Evolutionary conservation across 2,329 filamentous ascomycete species (phyloP).

Genomic region (Ascochyta lentis): DNA sequence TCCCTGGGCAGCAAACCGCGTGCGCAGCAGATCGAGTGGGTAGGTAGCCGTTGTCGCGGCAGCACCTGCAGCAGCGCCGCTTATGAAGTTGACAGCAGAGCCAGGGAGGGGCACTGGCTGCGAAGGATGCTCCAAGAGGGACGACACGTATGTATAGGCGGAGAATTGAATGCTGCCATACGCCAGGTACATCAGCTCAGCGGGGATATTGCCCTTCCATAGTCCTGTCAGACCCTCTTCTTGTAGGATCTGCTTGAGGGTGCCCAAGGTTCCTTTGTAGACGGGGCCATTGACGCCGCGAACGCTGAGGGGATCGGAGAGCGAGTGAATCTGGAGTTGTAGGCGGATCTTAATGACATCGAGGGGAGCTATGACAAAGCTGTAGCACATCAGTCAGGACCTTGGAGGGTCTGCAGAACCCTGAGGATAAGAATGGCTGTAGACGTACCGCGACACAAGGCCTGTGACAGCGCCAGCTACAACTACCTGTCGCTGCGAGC

Average conservation of each 20-base stretch:
- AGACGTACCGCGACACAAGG: slow-evolving; percentile 78
- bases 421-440: background rate
- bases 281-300: slow-evolving; percentile 54
- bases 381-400: slow-evolving; percentile 44
- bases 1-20: slow-evolving; percentile 95
- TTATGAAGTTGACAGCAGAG: slow-evolving; percentile 78
- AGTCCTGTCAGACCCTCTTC: slow-evolving; percentile 84
- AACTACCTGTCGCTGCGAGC: slow-evolving; percentile 70
- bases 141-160: slow-evolving; percentile 77
- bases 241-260: slow-evolving; percentile 75
- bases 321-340: slow-evolving; percentile 87
- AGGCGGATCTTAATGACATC: slow-evolving; percentile 98
- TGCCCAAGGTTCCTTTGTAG: slow-evolving; percentile 79
- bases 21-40: slow-evolving; percentile 89
- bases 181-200: slow-evolving; percentile 90
- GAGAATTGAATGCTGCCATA: slow-evolving; percentile 92
- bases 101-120: slow-evolving; percentile 63
- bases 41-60: slow-evolving; percentile 85
- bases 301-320: slow-evolving; percentile 72
- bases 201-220: slow-evolving; percentile 98
- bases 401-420: background rate
- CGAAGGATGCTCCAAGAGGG: slow-evolving; percentile 65
- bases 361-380: slow-evolving; percentile 92
- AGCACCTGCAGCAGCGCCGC: slow-evolving; percentile 83
- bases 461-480: slow-evolving; percentile 76